Base-by-base conservation (phyloP, 805 yeast species). In the Spathaspora boniae region DNA sequence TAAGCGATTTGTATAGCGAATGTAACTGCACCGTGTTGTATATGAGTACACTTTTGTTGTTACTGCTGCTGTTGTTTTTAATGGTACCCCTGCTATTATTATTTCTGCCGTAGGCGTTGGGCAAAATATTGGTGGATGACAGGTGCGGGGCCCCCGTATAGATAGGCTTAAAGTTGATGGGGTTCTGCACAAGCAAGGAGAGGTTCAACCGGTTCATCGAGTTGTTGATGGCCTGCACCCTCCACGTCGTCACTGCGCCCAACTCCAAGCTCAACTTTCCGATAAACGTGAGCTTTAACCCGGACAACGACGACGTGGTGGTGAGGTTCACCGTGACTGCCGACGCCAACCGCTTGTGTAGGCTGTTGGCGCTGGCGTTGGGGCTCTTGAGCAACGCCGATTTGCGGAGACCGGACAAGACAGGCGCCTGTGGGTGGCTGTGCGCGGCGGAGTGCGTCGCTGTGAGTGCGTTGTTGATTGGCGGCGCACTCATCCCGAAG, bases 181-280 rank as follows among this genome's bases (percentile, higher is more conserved):
- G 63, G 34, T 58, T 57, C 37, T 55, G 62, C 15, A 58, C 55
- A 47, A 60, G 36, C 36, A 84, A 58, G 3, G 84, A 66, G 30
- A 83, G 53, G 36, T 75, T 72, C 41, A 82, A 57, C 12, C 66
- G 51, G 16, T 67, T 67, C n/a, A 57, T 45, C 1, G 84, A 72
- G 41, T 69, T 70, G 60, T 85, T 85, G 34, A 82, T 70, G 1
- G 82, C 78, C 46, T 78, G 83, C 9, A 85, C 65, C 31, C 70
- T 70, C 84, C 89, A 80, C 36, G 65, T 70, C 51, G 75, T 76
- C 2, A 68, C 63, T 26, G 75, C 71, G 2, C 93, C 91, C 7
- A 81, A 56, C 44, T 67, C 63, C 4, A 82, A 78, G 26, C 70
- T 65, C 5, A 82, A 72, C 8, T 76, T 74, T 0, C 94, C 93